Conservation (phyloP, 2,329 filamentous ascomycete genomes). For the Ophiostoma populinum region DNA sequence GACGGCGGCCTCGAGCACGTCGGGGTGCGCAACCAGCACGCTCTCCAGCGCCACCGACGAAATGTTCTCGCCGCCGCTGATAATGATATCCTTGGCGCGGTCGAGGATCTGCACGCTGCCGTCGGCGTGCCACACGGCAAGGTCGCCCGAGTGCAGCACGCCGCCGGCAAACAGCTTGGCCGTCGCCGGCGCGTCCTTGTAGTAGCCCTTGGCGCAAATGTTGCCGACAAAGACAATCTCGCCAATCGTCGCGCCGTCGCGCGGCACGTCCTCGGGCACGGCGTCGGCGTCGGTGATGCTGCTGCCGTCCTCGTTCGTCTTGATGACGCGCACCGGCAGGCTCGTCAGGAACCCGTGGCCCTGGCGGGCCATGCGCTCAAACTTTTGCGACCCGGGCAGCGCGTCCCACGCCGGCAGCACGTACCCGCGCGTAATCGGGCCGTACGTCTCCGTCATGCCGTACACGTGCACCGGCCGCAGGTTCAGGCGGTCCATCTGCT, state of each 20-base stretch:
- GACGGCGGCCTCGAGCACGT: slow-evolving; percentile 80
- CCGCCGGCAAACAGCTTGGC: slow-evolving; percentile 75
- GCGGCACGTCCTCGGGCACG: slow-evolving; percentile 36
- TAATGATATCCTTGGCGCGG: slow-evolving; percentile 94
- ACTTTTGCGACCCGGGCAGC: slow-evolving; percentile 59
- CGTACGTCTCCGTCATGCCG: slow-evolving; percentile 77
- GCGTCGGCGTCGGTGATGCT: background rate
- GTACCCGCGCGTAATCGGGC: slow-evolving; percentile 90
- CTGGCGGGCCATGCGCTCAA: slow-evolving; percentile 79
- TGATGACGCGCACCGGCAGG: slow-evolving; percentile 66
- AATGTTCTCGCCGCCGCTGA: slow-evolving; percentile 95
- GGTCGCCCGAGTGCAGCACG: slow-evolving; percentile 72
- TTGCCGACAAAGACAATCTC: slow-evolving; percentile 67
- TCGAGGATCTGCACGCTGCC: slow-evolving; percentile 85
- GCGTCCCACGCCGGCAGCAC: slow-evolving; percentile 69
- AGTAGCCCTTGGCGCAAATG: slow-evolving; percentile 82
- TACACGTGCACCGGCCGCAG: slow-evolving; percentile 87
- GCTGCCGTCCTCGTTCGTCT: slow-evolving; percentile 44
- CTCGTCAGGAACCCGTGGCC: slow-evolving; percentile 81
- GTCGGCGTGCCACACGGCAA: slow-evolving; percentile 86
- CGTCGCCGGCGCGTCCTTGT: slow-evolving; percentile 76
- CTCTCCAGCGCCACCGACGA: slow-evolving; percentile 82
- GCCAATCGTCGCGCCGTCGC: slow-evolving; percentile 31
- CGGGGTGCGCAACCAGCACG: slow-evolving; percentile 75
- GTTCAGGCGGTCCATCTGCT: slow-evolving; percentile 79